Evolutionary conservation across 2,329 filamentous ascomycete genomes (phyloP), one percentile per base, ranked within the genome.

Genomic region (Biscogniauxia mediterranea): DNA sequence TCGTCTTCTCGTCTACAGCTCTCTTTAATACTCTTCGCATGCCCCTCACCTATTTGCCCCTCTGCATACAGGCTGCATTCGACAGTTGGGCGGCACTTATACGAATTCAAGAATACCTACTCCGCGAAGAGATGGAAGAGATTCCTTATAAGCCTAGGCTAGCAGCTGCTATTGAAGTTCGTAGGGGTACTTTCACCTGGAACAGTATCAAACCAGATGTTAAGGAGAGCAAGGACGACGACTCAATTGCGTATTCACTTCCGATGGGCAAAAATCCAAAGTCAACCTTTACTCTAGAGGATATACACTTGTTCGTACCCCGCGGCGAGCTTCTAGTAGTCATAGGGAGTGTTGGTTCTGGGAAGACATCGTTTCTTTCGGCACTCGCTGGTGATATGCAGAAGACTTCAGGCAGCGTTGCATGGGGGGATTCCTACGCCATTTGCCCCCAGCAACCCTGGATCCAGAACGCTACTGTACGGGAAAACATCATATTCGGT

Each of bases 361-460:
- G 93, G 13, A 97, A 97, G 77, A 93, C 85, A 56, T 96, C 92
- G 0, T 78, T 97, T 0, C 83, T 97, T 3, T 90, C 91, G 26
- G 92, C 93, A 0, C 77, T 97, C 51, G 92, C 92, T 0, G 93
- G 93, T 28, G 93, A 97, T 64, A 97, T 97, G 93, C 86, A 91
- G 51, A 89, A 88, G 73, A 94, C 90, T 0, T 78, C 76, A 6
- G 92, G 92, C n/a, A 82, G 87, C 23, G 83, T 94, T 5, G 83
- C 84, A 0, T 84, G 93, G 70, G 90, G 92, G 28, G 90, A 90
- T 0, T 87, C 86, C 3, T 82, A 92, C 60, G 90, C 93, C 0
- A 96, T 96, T 69, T 97, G 93, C 68, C 93, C 93, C 0, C 93
- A 97, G 73, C 95, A 96, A 71, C 91, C 93, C 0, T 97, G 93